Evolutionary conservation across 768 basidiomycete species (phyloP).

Genomic region (Suillus placidus): DNA sequence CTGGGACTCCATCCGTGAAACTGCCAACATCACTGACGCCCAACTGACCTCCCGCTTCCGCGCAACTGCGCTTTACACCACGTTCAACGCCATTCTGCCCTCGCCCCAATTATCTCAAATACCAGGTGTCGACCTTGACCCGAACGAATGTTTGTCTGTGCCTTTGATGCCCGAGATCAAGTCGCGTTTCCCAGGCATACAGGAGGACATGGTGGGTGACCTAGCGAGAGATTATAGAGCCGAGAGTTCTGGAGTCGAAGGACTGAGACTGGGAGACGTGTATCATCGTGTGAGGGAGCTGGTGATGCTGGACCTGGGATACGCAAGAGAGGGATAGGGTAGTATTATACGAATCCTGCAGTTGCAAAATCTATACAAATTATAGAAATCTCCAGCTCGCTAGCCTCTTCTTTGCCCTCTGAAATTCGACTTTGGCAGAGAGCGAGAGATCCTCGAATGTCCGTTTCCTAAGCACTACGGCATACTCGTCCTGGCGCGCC

Average conservation of each 20-base stretch:
- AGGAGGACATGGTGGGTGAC: constrained; percentile 62
- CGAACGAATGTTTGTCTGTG: constrained; percentile 58
- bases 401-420: constrained; percentile 42
- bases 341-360: not conserved
- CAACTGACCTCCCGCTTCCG: constrained; percentile 74
- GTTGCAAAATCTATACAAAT: not conserved
- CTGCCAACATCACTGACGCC: constrained; percentile 73
- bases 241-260: constrained; percentile 62
- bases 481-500: constrained; percentile 58
- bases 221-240: constrained; percentile 60
- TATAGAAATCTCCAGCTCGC: constrained; percentile 16
- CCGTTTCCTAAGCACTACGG: constrained; percentile 65
- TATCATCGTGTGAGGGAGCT: constrained; percentile 67
- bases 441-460: constrained; percentile 60
- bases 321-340: constrained; percentile 30
- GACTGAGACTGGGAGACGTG: constrained; percentile 56
- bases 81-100: constrained; percentile 53
- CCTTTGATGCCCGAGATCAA: constrained; percentile 63
- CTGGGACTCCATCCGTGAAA: constrained; percentile 78
- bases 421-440: constrained; percentile 57
- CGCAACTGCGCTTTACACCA: constrained; percentile 73
- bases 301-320: constrained; percentile 51
- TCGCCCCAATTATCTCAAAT: constrained; percentile 38
- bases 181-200: constrained; percentile 76
- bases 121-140: constrained; percentile 55